Evolutionary conservation across 2,329 filamentous ascomycete species (phyloP).

Genomic region (Fusarium sororula): DNA sequence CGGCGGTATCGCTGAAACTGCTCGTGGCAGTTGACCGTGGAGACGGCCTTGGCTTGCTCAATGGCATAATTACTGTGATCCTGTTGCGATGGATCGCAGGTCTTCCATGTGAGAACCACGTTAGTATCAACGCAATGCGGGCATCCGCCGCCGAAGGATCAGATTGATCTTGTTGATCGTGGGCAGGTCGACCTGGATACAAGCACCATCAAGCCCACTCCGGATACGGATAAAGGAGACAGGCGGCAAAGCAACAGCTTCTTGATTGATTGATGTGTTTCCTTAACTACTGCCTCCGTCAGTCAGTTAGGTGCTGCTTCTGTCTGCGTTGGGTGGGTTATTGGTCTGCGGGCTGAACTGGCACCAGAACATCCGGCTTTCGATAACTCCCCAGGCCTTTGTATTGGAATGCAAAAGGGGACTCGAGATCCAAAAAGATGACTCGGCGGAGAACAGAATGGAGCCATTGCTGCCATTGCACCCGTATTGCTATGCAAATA

Average conservation of each 20-base stretch:
- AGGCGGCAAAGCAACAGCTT: not conserved
- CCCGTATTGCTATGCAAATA: constrained; percentile 21
- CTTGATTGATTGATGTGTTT: constrained; percentile 26
- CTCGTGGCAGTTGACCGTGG: constrained; percentile 11
- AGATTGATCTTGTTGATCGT: constrained; percentile 11
- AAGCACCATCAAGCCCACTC: constrained; percentile 10
- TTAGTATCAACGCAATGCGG: constrained; percentile 6
- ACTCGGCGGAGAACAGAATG: constrained; percentile 6
- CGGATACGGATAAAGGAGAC: constrained; percentile 1
- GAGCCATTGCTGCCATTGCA: constrained; percentile 25
- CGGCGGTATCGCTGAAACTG: constrained; percentile 22
- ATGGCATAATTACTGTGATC: constrained; percentile 28
- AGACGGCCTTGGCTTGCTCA: constrained; percentile 37
- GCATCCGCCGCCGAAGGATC: constrained; percentile 25
- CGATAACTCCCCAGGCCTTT: not conserved
- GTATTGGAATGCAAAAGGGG: not conserved
- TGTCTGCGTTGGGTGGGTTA: not conserved
- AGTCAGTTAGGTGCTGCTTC: constrained; percentile 35
- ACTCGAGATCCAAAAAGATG: constrained; percentile 2
- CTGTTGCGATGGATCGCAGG: not conserved
- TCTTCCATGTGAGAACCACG: not conserved
- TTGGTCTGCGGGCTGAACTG: constrained; percentile 3
- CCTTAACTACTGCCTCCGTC: constrained; percentile 25
- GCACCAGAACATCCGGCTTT: constrained; percentile 4
- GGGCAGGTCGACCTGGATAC: not conserved